Evolutionary conservation across 2,329 filamentous ascomycete genomes (phyloP).

Genomic region (Ceratocystis harringtonii): DNA sequence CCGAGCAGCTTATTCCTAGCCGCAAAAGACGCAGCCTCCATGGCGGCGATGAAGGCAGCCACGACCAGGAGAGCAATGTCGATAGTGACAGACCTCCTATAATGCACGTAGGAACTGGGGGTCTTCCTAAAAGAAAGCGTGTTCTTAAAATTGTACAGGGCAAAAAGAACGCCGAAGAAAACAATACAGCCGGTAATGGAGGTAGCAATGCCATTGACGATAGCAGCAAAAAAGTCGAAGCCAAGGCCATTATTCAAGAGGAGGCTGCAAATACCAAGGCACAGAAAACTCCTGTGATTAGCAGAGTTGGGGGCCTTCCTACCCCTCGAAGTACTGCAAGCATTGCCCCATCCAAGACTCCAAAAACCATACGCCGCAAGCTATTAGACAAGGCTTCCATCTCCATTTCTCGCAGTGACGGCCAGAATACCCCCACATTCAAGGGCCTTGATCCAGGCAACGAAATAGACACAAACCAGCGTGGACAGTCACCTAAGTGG

Average conservation of each 20-base stretch:
- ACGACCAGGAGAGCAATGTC: background rate
- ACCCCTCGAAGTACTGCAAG: background rate
- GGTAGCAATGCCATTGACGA: background rate
- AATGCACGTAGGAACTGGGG: background rate
- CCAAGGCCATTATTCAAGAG: background rate
- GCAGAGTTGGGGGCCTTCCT: background rate
- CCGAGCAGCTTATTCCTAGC: background rate
- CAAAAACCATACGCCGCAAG: background rate
- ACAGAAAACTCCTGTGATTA: background rate
- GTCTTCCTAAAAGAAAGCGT: background rate
- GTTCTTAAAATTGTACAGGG: background rate
- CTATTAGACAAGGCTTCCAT: background rate
- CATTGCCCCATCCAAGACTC: background rate
- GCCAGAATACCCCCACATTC: background rate
- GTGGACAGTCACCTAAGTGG: constrained; percentile 10
- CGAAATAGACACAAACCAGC: background rate
- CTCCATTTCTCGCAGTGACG: background rate
- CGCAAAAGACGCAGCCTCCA: background rate
- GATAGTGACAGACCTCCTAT: background rate
- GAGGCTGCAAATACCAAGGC: background rate
- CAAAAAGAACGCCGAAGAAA: background rate
- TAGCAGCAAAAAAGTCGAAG: background rate
- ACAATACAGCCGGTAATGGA: background rate
- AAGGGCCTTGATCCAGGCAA: background rate
- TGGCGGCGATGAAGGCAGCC: background rate